Evolutionary conservation across 140 eudicot species (phyloP), one percentile per base, ranked within the genome.

Genomic region (Ambrosia hybrid): DNA sequence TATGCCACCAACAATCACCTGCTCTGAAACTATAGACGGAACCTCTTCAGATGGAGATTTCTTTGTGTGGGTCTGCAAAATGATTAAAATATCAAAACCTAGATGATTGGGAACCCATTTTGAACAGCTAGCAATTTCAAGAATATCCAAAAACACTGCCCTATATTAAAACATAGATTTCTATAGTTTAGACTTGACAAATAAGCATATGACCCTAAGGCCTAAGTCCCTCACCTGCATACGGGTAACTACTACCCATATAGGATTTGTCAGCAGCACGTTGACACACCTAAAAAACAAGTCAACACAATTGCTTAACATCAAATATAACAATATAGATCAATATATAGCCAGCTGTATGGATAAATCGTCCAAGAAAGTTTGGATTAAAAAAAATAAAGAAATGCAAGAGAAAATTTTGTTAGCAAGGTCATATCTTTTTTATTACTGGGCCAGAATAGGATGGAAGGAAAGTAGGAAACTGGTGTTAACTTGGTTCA

Each of bases 191-290:
- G 15, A 63, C 68, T 68, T 67, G 53, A 68, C 26, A 33, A 67
- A 10, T 67, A 76, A 46, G 64, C 63, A 51, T 70, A 52, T n/a
- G 48, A 21, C 21, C 9, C 46, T 41, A n/a, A n/a, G n/a, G n/a
- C n/a, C n/a, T n/a, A 7, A 6, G 46, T 41, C 12, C 15, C 64
- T 79, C 78, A 92, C 98, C 96, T 92, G 99, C 99, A 94, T 94
- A 63, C 99, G 94, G 34, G 97, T 94, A 73, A 94, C 99, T 63
- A 94, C 91, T 72, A 94, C 96, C 99, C 99, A 94, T 69, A 94
- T 94, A 72, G 99, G 99, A 88, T 88, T 94, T 57, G 99, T 94
- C 78, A 94, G 82, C 87, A 94, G 91, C 77, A 94, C 99, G 83
- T 94, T 94, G 51, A 88, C 88, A 80, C 97, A 94, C 97, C 99